Evolutionary conservation across 768 basidiomycete species (phyloP), one percentile per base, ranked within the genome.

Genomic region (Termitomyces sp.): DNA sequence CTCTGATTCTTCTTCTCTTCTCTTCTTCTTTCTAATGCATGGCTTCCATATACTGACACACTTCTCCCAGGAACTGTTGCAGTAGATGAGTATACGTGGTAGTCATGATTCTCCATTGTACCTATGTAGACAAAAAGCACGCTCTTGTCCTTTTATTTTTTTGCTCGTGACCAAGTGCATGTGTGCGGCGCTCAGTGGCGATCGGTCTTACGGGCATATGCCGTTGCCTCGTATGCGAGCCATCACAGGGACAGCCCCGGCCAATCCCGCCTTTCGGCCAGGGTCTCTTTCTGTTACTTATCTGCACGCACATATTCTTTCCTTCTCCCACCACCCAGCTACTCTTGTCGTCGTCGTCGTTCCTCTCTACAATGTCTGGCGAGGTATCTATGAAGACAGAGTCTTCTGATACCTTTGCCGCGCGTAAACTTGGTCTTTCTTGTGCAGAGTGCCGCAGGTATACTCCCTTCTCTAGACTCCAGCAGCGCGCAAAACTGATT

Each of bases 371-470:
- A 24, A 54, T 54, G 53, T 18, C 53, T 6, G 15, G 12, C 6
- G 39, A 41, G 18, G 16, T 50, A 34, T 20, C n/a, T 4, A 18
- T 52, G 36, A 64, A 61, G 27, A 51, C 41, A 37, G 65, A 63
- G 42, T 54, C 48, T 12, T 50, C 31, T 45, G 67, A 65, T 50
- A 57, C 53, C 45, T 58, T 47, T 58, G 51, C 56, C 16, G 61
- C 73, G 12, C 71, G 75, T 52, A 80, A 78, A 63, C 64, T 69
- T 36, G 78, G 75, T 1, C 66, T 80, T 27, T 81, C 81, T 18
- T 83, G 81, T 61, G 79, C 81, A 47, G 81, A 83, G 64, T 83
- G 81, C 63, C 74, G 81, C 42, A 72, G 81, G 81, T 79, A 53
- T 15, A 69, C 47, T 27, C 34, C 36, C 58, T 20, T 49, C 27